Percentiles rank a stretch among this genome's conserved stretches.
phyloP scores from a whole-genome alignment of 169 alveolate species.

The Perkinsus olseni region DNA sequence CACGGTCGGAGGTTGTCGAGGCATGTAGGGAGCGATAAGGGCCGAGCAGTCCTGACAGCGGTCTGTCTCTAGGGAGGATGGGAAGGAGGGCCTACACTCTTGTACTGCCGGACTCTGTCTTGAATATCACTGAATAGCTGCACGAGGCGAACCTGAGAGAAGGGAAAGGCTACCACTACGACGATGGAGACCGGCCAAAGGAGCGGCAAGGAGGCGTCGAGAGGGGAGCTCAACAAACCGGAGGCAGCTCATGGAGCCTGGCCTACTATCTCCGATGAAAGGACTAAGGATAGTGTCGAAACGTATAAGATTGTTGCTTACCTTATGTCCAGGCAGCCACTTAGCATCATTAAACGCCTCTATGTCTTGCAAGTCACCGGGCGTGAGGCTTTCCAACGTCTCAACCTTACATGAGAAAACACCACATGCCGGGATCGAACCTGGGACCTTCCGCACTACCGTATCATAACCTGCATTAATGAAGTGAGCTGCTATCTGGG shows the following conservation, averaged over 20 bases:
- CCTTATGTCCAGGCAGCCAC: slow-evolving; percentile 80
- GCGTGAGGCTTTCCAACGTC: slow-evolving; percentile 62
- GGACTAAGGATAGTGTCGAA: no score
- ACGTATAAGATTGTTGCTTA: slow-evolving; percentile 1
- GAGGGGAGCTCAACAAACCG: no score
- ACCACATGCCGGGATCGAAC: background rate
- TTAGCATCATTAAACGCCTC: slow-evolving; percentile 62
- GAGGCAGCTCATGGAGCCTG: no score
- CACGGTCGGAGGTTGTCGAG: background rate
- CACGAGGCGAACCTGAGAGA: background rate
- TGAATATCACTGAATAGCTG: background rate
- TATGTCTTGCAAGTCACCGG: slow-evolving; percentile 65
- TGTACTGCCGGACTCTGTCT: background rate
- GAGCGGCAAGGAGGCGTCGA: no score
- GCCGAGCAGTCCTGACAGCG: background rate
- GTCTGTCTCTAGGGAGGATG: background rate
- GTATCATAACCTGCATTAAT: slow-evolving; percentile 77
- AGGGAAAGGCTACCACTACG: background rate
- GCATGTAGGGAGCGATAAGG: background rate
- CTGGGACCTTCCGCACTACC: slow-evolving; percentile 5
- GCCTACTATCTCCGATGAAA: no score
- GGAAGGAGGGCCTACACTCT: background rate
- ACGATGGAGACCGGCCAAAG: background rate
- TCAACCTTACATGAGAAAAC: slow-evolving; percentile 37
- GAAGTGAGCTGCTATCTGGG: slow-evolving; percentile 67